These are phyloP conservation scores for Ormosia emarginata DNA, from an alignment of 306 rosid species.

Conservation along the genomic window DNA sequence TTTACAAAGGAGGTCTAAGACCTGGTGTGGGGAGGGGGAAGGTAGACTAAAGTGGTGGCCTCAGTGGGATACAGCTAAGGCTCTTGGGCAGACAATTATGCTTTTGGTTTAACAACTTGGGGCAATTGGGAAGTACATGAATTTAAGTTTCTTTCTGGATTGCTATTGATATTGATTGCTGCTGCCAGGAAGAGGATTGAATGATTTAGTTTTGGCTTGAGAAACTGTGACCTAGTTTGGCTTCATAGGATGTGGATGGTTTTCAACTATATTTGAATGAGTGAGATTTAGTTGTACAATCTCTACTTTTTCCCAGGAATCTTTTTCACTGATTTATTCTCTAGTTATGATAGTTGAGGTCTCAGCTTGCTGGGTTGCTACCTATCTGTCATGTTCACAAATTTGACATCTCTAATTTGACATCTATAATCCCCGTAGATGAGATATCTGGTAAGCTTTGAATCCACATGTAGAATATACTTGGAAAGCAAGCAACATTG, in stretches of 20 bases:
- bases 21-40: background rate
- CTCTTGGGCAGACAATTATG: background rate
- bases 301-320: slow-evolving; percentile 8
- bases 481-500: background rate
- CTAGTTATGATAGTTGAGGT: background rate
- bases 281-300: background rate
- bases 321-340: slow-evolving; percentile 6
- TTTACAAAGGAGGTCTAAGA: background rate
- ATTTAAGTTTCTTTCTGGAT: background rate
- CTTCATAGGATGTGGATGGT: background rate
- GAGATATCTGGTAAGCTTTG: slow-evolving; percentile 4
- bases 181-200: slow-evolving; percentile 5
- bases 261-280: background rate
- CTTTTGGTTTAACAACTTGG: background rate
- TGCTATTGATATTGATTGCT: background rate
- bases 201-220: slow-evolving; percentile 17
- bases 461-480: background rate
- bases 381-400: background rate
- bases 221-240: slow-evolving; percentile 17
- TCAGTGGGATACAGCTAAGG: background rate
- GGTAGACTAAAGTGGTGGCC: background rate
- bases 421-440: background rate
- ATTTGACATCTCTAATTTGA: slow-evolving; percentile 10
- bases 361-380: background rate
- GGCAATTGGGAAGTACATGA: background rate